Base-by-base conservation (phyloP, 177 flowering plant species). In the Vitis hybrid region DNA sequence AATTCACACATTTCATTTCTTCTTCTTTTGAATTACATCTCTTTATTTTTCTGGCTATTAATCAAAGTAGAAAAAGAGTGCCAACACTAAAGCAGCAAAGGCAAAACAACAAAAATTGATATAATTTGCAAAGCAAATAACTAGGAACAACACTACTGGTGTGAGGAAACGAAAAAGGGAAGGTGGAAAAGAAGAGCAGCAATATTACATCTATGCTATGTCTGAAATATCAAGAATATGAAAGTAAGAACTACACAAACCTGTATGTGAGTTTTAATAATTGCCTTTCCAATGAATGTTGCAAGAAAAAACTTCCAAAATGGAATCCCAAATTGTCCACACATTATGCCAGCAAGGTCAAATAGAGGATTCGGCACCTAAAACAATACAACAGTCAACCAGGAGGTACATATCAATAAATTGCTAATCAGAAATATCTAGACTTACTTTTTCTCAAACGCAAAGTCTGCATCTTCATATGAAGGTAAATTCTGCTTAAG, bases 261-360 rank as follows among this genome's bases (percentile, higher is more conserved):
- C 99, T 92, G 99, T 76, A 96, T 88, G 79, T 94, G 97, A 63
- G 97, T 92, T 83, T 96, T 96, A 48, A 96, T 82, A 48, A 92
- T 75, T 72, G 99, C 99, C 82, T 96, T 96, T 45, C 97, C 99
- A 50, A 83, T 78, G 83, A 88, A 54, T 52, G 99, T 96, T 62
- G 98, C 93, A 69, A 90, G 79, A 72, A 96, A 94, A 72, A 96
- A 96, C 71, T 90, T 68, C 98, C 97, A 96, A 71, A 96, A 94
- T 5, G 99, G 90, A 63, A 96, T 81, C 64, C 97, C 99, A 74
- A 96, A 92, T 80, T 96, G 99, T 63, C 97, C 97, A 65, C 99
- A 96, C 97, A 94, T 89, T 59, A 96, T 94, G 52, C 99, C 98
- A 71, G 99, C 99, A 63, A 96, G 95, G 77, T 96, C 99, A 85